phyloP scores from a whole-genome alignment of 495 filamentous ascomycete species.

The Mycothermus thermophilus region DNA sequence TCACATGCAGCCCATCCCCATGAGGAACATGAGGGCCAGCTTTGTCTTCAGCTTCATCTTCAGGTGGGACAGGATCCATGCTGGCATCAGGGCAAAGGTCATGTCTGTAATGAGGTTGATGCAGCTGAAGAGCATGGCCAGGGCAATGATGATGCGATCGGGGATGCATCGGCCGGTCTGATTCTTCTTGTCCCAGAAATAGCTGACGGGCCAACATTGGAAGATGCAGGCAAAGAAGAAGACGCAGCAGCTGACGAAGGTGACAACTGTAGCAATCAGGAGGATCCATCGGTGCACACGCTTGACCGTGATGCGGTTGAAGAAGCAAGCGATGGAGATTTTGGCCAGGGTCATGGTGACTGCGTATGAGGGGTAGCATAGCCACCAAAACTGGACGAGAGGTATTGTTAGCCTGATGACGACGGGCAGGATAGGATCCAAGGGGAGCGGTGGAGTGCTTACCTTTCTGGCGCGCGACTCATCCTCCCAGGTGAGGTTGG shows the following conservation, averaged over 20 bases:
- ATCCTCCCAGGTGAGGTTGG: constrained; percentile 1
- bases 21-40: constrained; percentile 8
- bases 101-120: constrained; percentile 21
- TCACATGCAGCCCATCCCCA: constrained; percentile 17
- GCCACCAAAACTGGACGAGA: constrained; percentile 12
- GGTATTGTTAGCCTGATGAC: background rate
- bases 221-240: constrained; percentile 32
- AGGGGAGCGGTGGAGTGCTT: too few species aligned
- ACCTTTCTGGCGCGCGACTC: constrained; percentile 3
- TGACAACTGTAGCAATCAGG: constrained; percentile 11
- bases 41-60: constrained; percentile 18
- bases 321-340: constrained; percentile 29
- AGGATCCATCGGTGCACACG: constrained; percentile 28
- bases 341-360: constrained; percentile 22
- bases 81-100: constrained; percentile 21
- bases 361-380: constrained; percentile 13
- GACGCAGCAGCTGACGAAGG: constrained; percentile 17
- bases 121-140: constrained; percentile 14
- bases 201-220: constrained; percentile 28
- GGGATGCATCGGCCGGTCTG: constrained; percentile 16
- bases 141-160: constrained; percentile 7
- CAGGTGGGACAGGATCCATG: constrained; percentile 20
- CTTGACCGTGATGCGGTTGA: constrained; percentile 28
- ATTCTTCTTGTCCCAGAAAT: constrained; percentile 23
- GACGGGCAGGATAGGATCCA: background rate